A percentile compares a stretch with the other conserved stretches of the same genome.
phyloP scores from a whole-genome alignment of 2,329 filamentous ascomycete species.

The Davidsoniella neocaledoniae region DNA sequence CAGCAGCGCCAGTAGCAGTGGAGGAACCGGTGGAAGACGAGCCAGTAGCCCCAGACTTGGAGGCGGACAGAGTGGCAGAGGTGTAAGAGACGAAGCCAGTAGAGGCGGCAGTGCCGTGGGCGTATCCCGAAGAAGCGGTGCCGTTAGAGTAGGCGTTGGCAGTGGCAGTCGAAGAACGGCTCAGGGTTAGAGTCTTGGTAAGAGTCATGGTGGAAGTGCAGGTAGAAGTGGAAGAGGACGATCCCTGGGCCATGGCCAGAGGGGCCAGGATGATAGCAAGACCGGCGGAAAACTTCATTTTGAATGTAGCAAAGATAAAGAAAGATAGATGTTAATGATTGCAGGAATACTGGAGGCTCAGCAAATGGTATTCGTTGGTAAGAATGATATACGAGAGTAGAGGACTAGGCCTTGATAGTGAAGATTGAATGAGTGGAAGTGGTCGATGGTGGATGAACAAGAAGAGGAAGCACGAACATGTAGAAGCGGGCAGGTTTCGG shows the following conservation, averaged over 20 bases:
- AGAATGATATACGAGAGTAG: not conserved
- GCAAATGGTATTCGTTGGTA: not conserved
- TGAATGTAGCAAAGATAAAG: constrained; percentile 8
- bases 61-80: constrained; percentile 15
- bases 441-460: not conserved
- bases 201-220: constrained; percentile 33
- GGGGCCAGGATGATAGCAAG: constrained; percentile 33
- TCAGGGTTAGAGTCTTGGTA: constrained; percentile 36
- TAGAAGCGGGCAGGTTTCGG: not conserved
- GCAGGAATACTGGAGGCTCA: too few species aligned
- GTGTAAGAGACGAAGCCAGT: constrained; percentile 18
- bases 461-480: not conserved
- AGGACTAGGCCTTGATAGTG: not conserved
- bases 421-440: not conserved
- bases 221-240: constrained; percentile 23
- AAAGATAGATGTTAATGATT: not conserved
- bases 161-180: constrained; percentile 24
- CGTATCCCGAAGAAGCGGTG: constrained; percentile 20
- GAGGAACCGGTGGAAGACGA: constrained; percentile 19
- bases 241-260: constrained; percentile 30
- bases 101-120: constrained; percentile 20
- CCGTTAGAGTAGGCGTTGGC: constrained; percentile 23
- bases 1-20: constrained; percentile 21
- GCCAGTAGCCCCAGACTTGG: constrained; percentile 14
- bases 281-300: constrained; percentile 26